These are phyloP conservation scores for Rosa hybrid DNA, from an alignment of 331 rosid genomes.

Conservation along the genomic window DNA sequence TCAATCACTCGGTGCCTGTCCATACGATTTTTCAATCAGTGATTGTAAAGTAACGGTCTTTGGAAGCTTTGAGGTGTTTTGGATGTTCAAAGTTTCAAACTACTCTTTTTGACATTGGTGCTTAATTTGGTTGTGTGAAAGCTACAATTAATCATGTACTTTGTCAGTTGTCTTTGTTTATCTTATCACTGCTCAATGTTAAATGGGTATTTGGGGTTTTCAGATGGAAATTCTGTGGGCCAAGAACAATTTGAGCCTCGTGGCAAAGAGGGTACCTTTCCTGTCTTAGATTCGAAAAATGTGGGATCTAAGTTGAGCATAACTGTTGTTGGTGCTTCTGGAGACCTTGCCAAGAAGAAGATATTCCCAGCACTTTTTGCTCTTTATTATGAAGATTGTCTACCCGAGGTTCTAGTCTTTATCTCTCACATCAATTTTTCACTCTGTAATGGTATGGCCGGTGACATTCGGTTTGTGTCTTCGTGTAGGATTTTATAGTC, in stretches of 20 bases:
- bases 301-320: constrained; percentile 65
- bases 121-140: constrained; percentile 14
- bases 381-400: constrained; percentile 83
- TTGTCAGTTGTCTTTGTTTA: constrained; percentile 6
- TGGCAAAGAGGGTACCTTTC: constrained; percentile 42
- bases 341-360: constrained; percentile 97
- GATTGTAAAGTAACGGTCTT: constrained; percentile 1
- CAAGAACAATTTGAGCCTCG: constrained; percentile 42
- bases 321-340: constrained; percentile 96
- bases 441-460: constrained; percentile 5
- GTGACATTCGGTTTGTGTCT: constrained; percentile 15
- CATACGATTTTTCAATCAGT: constrained; percentile 1
- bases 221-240: constrained; percentile 55
- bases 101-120: constrained; percentile 6
- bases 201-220: constrained; percentile 33
- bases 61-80: constrained; percentile 5
- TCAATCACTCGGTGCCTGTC: neutral
- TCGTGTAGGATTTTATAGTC: constrained; percentile 69
- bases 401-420: constrained; percentile 66
- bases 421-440: constrained; percentile 2
- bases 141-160: constrained; percentile 6
- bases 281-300: constrained; percentile 39
- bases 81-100: constrained; percentile 5
- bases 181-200: constrained; percentile 19
- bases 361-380: constrained; percentile 98